Evolutionary conservation across 2,329 filamentous ascomycete genomes (phyloP).

Genomic region (Sphaerulina populicola): DNA sequence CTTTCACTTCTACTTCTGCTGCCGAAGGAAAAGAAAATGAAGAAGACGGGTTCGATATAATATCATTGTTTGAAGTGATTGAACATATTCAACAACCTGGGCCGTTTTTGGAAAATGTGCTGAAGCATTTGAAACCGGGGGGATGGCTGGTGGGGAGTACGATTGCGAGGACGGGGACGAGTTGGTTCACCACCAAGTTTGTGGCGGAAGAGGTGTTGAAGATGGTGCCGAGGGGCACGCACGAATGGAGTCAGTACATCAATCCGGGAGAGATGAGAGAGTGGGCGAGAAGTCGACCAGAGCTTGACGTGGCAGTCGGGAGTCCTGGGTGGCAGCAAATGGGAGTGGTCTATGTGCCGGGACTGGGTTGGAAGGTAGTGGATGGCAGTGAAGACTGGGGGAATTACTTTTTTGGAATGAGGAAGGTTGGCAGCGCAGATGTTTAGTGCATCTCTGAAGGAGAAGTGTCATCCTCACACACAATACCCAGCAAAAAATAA

Average conservation of each 20-base stretch:
- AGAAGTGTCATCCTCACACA: too few relatives aligned
- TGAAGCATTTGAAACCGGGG: conserved; percentile 73
- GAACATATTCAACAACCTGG: conserved; percentile 78
- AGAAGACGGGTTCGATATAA: conserved; percentile 59
- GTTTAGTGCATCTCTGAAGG: background rate
- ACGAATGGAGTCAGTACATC: conserved; percentile 95
- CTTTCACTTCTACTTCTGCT: too few relatives aligned
- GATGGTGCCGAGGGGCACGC: conserved; percentile 85
- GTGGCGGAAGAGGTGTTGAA: conserved; percentile 79
- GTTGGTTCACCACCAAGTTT: conserved; percentile 86
- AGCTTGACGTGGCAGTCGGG: conserved; percentile 48
- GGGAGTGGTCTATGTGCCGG: conserved; percentile 86
- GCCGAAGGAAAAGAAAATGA: background rate
- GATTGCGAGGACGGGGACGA: conserved; percentile 79
- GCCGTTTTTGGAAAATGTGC: conserved; percentile 62
- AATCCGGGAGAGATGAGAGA: conserved; percentile 66
- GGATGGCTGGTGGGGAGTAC: conserved; percentile 91
- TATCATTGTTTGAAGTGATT: conserved; percentile 87
- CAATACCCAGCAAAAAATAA: too few relatives aligned
- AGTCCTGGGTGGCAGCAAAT: conserved; percentile 62
- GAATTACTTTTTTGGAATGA: conserved; percentile 92
- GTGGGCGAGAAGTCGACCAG: conserved; percentile 39
- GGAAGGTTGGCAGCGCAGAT: conserved; percentile 36
- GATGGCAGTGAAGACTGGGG: conserved; percentile 73
- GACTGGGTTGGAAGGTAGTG: conserved; percentile 80